Conservation (phyloP, 192 early-diverging fungal species). For the Linnemannia schmuckeri region DNA sequence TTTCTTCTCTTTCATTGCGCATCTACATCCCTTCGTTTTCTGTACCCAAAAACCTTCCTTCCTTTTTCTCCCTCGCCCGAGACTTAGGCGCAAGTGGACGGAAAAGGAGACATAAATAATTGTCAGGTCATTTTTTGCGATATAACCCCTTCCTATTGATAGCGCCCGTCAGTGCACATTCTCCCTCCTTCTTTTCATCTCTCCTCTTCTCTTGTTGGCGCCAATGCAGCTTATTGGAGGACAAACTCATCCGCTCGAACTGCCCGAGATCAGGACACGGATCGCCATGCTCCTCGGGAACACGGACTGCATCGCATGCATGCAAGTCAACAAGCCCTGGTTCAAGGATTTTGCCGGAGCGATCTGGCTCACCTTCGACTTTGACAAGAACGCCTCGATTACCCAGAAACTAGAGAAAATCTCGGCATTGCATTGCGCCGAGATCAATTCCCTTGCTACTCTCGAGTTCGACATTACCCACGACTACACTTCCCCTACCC, state of each 20-base stretch:
- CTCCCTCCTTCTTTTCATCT: not conserved
- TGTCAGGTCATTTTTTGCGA: no score
- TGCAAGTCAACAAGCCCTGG: not conserved
- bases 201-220: not conserved
- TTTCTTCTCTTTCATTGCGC: no score
- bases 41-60: no score
- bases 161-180: no score
- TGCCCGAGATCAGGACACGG: not conserved
- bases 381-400: not conserved
- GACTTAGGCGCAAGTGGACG: no score
- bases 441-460: not conserved
- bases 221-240: not conserved
- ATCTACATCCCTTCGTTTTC: no score
- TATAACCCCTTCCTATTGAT: no score
- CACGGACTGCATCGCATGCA: not conserved
- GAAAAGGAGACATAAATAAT: no score
- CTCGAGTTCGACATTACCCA: not conserved
- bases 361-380: not conserved
- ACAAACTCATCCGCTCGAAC: not conserved
- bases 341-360: not conserved
- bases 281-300: not conserved
- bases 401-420: not conserved
- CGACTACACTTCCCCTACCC: not conserved
- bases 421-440: not conserved
- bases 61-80: no score